phyloP scores from a whole-genome alignment of 345 rosid genomes.

The Bruguiera gymnorhiza region DNA sequence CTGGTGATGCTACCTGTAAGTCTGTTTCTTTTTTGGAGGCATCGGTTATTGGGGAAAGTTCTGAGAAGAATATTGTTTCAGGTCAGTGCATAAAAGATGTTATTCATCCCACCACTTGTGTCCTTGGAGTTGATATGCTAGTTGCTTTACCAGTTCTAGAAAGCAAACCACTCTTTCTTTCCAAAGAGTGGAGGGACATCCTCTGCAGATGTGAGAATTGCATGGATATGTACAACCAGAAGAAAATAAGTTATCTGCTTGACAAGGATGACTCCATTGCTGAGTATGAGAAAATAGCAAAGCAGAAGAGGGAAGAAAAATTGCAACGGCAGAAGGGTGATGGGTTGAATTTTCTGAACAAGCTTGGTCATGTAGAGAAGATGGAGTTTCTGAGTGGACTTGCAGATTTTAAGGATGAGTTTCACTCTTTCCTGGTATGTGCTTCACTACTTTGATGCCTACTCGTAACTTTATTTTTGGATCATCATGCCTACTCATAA shows the following conservation, averaged over 20 bases:
- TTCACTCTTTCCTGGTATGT: constrained; percentile 67
- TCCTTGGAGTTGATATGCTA: constrained; percentile 33
- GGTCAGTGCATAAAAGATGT: constrained; percentile 19
- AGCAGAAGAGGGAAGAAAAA: constrained; percentile 86
- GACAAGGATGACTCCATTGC: constrained; percentile 82
- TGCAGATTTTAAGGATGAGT: constrained; percentile 73
- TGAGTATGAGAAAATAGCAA: constrained; percentile 85
- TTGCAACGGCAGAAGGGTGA: constrained; percentile 77
- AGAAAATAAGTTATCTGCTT: constrained; percentile 56
- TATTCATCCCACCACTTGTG: constrained; percentile 31
- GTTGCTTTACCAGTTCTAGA: constrained; percentile 29
- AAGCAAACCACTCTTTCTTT: constrained; percentile 65
- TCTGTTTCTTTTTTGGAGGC: constrained; percentile 26
- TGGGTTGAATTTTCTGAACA: constrained; percentile 55
- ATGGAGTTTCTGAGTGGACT: constrained; percentile 87
- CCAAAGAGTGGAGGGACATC: constrained; percentile 79
- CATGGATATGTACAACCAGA: constrained; percentile 56
- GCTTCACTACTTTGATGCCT: background rate
- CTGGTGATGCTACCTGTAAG: constrained; percentile 18
- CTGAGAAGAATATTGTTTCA: constrained; percentile 32
- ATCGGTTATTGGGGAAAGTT: constrained; percentile 42
- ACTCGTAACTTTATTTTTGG: too few species aligned
- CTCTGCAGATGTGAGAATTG: constrained; percentile 80
- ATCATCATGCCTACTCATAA: background rate
- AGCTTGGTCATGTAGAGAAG: constrained; percentile 85